Evolutionary conservation across 345 rosid genomes (phyloP).

Genomic region (Pseudoturritis turrita): DNA sequence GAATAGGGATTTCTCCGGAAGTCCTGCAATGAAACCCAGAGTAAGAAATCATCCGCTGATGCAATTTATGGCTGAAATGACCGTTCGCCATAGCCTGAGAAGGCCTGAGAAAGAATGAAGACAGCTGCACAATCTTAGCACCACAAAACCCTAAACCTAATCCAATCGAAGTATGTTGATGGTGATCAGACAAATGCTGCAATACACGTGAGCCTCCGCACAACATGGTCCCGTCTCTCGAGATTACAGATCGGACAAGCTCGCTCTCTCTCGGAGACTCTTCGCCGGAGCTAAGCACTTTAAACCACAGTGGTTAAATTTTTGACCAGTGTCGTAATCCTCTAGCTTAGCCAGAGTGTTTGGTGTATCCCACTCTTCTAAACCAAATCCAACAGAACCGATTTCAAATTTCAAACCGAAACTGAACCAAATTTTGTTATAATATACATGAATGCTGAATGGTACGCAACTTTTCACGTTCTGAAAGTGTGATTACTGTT

Average conservation of each 20-base stretch:
- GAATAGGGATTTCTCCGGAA: constrained; percentile 44
- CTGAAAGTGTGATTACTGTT: too few species aligned
- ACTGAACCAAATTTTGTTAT: too few species aligned
- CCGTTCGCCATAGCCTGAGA: constrained; percentile 21
- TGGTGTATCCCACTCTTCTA: neutral
- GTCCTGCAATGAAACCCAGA: constrained; percentile 38
- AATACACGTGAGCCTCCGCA: constrained; percentile 66
- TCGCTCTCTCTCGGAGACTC: constrained; percentile 17
- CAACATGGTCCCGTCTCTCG: constrained; percentile 39
- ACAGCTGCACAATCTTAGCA: constrained; percentile 41
- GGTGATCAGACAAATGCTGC: constrained; percentile 48
- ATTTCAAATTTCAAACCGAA: neutral
- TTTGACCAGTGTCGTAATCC: neutral
- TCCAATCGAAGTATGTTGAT: constrained; percentile 19
- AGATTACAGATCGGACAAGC: neutral
- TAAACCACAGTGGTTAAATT: neutral
- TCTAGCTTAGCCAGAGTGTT: neutral
- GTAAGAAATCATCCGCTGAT: constrained; percentile 37
- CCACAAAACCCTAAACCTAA: constrained; percentile 48
- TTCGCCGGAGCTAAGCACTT: constrained; percentile 21
- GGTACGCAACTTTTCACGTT: too few species aligned
- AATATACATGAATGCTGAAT: too few species aligned
- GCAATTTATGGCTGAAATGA: constrained; percentile 21
- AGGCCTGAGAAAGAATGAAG: constrained; percentile 47
- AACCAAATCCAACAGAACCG: constrained; percentile 8